Conservation (phyloP, 768 basidiomycete genomes). For the Hortiboletus flavorubellus region DNA sequence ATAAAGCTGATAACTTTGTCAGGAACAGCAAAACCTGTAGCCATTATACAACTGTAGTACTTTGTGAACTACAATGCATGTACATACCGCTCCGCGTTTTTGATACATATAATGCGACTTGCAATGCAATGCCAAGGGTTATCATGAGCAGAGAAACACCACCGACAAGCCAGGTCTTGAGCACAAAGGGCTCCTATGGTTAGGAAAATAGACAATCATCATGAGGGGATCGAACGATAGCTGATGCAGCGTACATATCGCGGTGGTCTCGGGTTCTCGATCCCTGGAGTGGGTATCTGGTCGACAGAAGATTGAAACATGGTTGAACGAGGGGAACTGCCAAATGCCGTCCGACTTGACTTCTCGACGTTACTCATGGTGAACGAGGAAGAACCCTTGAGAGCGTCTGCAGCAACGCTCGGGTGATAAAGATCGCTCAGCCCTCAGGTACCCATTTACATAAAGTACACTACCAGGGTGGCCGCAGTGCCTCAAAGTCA, state of each 20-base stretch:
- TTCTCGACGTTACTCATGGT: conserved; percentile 7
- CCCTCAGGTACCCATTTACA: neutral
- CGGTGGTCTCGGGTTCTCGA: conserved; percentile 32
- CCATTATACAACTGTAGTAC: neutral
- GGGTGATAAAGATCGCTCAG: neutral
- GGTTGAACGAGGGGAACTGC: conserved; percentile 23
- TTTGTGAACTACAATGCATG: neutral
- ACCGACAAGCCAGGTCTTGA: conserved; percentile 40
- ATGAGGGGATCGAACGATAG: neutral
- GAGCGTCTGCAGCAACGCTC: too few relatives aligned
- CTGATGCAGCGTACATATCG: conserved; percentile 39
- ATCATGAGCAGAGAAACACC: conserved; percentile 44
- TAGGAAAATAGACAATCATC: neutral
- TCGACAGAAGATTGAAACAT: conserved; percentile 45
- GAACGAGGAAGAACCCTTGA: neutral
- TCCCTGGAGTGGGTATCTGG: conserved; percentile 45
- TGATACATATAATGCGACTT: conserved; percentile 16
- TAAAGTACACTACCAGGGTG: neutral
- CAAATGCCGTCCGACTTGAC: neutral
- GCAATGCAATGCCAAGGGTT: conserved; percentile 14
- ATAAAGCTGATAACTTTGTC: conserved; percentile 42
- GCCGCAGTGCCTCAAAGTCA: conserved; percentile 1
- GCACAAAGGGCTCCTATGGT: conserved; percentile 26
- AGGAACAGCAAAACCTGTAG: conserved; percentile 53
- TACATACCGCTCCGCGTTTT: conserved; percentile 16